Percentiles rank a stretch among this genome's conserved stretches.
Evolutionary conservation across 805 yeast species (phyloP).

Genomic region (Starmerella geochares): DNA sequence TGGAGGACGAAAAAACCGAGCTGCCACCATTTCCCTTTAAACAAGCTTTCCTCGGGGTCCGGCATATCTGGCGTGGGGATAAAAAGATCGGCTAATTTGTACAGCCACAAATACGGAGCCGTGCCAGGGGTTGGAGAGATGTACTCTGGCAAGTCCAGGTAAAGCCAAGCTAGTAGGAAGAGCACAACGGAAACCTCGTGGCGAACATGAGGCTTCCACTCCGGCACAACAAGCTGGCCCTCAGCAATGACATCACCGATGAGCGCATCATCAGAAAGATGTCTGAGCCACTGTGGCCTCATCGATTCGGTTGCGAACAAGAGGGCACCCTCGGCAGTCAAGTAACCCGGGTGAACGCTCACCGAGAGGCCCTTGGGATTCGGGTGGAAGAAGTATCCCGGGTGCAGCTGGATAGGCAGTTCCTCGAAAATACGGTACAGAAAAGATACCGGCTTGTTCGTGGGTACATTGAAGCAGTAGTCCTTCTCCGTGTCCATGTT

Average conservation of each 20-base stretch:
- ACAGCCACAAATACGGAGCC: conserved; percentile 56
- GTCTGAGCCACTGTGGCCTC: conserved; percentile 37
- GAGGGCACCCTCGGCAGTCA: conserved; percentile 75
- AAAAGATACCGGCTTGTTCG: conserved; percentile 46
- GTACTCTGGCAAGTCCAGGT: conserved; percentile 84
- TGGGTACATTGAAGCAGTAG: conserved; percentile 70
- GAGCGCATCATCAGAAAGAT: conserved; percentile 40
- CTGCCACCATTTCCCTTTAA: conserved; percentile 40
- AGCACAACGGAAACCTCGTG: conserved; percentile 27
- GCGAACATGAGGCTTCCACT: conserved; percentile 43
- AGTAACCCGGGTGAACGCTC: conserved; percentile 60
- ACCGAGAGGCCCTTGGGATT: conserved; percentile 56
- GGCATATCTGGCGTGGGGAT: conserved; percentile 33
- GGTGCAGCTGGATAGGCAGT: conserved; percentile 68
- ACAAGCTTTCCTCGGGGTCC: conserved; percentile 40
- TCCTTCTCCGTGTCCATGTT: conserved; percentile 79
- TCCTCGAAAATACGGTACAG: conserved; percentile 52
- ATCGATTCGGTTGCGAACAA: conserved; percentile 55
- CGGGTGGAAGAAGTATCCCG: conserved; percentile 59
- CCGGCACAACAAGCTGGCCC: conserved; percentile 75
- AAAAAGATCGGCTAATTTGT: conserved; percentile 28
- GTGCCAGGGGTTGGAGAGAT: conserved; percentile 88
- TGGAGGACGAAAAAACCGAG: conserved; percentile 76
- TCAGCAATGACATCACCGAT: conserved; percentile 67
- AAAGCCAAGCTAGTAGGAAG: conserved; percentile 56